Evolutionary conservation across 257 asterid species (phyloP).

Genomic region (Verbascum thapsus): DNA sequence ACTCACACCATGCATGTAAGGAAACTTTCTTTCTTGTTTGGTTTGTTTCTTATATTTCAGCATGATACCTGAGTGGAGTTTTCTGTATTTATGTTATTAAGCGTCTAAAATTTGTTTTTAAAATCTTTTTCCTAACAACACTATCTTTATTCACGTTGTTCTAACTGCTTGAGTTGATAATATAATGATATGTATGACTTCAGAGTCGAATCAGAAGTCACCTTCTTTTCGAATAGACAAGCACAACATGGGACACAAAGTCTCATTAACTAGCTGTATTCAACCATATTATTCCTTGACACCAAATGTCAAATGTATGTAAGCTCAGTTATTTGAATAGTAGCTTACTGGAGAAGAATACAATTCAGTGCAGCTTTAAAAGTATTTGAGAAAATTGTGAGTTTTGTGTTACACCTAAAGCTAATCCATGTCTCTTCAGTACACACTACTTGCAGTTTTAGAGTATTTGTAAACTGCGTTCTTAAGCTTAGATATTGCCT

Average conservation of each 20-base stretch:
- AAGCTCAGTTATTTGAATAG: constrained; percentile 3
- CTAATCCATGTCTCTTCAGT: constrained; percentile 18
- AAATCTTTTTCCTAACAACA: constrained; percentile 12
- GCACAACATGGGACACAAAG: constrained; percentile 15
- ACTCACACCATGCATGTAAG: constrained; percentile 99
- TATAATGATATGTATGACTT: constrained; percentile 25
- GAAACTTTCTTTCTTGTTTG: constrained; percentile 22
- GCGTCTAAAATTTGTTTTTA: constrained; percentile 4
- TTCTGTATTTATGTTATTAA: constrained; percentile 13
- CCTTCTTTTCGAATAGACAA: constrained; percentile 20
- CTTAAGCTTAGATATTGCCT: constrained; percentile 12
- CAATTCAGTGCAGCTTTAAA: neutral
- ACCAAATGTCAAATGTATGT: constrained; percentile 13
- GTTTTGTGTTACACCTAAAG: constrained; percentile 26
- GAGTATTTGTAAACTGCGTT: neutral
- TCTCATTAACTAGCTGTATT: constrained; percentile 8
- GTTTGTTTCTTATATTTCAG: constrained; percentile 20
- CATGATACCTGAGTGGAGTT: neutral
- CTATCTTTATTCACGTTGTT: constrained; percentile 15
- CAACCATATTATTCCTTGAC: constrained; percentile 12
- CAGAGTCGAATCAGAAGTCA: constrained; percentile 16
- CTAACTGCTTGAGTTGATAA: constrained; percentile 26
- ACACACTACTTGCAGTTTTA: neutral
- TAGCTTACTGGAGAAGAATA: constrained; percentile 18
- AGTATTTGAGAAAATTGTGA: constrained; percentile 8